Percentiles rank a stretch among this genome's conserved stretches.
These are phyloP conservation scores for Coemansia biformis DNA, from an alignment of 192 early-diverging fungal species.

Conservation along the genomic window DNA sequence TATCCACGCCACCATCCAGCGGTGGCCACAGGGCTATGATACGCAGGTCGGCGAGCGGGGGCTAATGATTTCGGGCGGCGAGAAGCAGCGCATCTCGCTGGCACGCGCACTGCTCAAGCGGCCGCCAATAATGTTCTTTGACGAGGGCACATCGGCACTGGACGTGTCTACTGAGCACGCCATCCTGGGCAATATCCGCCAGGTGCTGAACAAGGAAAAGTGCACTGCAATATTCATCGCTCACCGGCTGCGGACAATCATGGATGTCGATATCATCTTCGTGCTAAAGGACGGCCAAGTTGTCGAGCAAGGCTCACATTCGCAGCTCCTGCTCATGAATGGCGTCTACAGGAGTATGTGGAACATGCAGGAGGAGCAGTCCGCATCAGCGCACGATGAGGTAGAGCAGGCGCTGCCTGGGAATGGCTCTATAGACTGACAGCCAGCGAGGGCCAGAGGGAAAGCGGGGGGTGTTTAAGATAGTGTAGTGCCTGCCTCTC, in stretches of 20 bases:
- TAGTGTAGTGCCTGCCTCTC: no score
- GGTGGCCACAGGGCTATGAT: slow-evolving; percentile 57
- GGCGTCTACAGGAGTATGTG: slow-evolving; percentile 91
- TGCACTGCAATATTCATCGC: slow-evolving; percentile 93
- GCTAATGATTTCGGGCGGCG: slow-evolving; percentile 65
- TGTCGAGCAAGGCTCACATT: slow-evolving; percentile 81
- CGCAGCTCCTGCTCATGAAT: slow-evolving; percentile 58
- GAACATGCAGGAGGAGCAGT: slow-evolving; percentile 55
- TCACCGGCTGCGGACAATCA: slow-evolving; percentile 85
- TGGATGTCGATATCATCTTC: slow-evolving; percentile 86
- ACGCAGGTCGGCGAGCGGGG: slow-evolving; percentile 69
- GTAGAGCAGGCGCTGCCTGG: no score
- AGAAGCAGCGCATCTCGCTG: slow-evolving; percentile 61
- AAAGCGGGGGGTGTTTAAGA: no score
- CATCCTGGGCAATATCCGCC: slow-evolving; percentile 81
- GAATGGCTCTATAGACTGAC: no score
- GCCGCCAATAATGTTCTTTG: slow-evolving; percentile 57
- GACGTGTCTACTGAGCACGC: slow-evolving; percentile 64
- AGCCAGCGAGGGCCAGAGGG: no score
- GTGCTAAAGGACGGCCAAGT: slow-evolving; percentile 84
- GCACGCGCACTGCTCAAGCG: slow-evolving; percentile 51
- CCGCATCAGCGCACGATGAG: no score
- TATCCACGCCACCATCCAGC: slow-evolving; percentile 58
- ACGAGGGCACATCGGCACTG: slow-evolving; percentile 62
- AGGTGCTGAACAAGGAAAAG: slow-evolving; percentile 55